A percentile compares a stretch with the other conserved stretches of the same genome.
These are phyloP conservation scores for Arachis stenosperma DNA, from an alignment of 306 rosid genomes.

Conservation along the genomic window DNA sequence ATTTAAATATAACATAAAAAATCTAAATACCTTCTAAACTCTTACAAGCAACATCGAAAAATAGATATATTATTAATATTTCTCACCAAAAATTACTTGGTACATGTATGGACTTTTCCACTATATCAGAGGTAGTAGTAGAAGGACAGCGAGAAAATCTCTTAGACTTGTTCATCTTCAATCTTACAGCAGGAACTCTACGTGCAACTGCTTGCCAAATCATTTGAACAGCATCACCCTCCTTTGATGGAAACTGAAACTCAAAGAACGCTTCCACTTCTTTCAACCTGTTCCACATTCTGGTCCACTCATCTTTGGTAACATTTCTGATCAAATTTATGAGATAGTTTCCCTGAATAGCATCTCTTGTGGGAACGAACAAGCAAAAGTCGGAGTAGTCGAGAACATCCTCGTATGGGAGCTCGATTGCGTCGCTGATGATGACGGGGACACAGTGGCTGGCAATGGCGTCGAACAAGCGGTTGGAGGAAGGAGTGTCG, in stretches of 20 bases:
- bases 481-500: constrained; percentile 84
- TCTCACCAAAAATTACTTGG: constrained; percentile 66
- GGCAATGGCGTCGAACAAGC: constrained; percentile 82
- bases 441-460: constrained; percentile 84
- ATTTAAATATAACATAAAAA: too few relatives aligned
- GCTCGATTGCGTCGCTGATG: constrained; percentile 75
- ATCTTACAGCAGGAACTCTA: constrained; percentile 56
- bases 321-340: constrained; percentile 57
- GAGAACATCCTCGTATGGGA: constrained; percentile 74
- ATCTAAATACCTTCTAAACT: too few relatives aligned
- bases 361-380: constrained; percentile 61
- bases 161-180: constrained; percentile 55
- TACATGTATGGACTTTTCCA: constrained; percentile 38
- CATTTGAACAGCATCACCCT: constrained; percentile 78
- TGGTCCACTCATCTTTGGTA: constrained; percentile 67
- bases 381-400: constrained; percentile 79
- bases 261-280: constrained; percentile 60
- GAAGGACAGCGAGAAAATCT: constrained; percentile 47
- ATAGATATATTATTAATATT: neutral
- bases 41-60: too few relatives aligned
- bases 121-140: constrained; percentile 19
- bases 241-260: constrained; percentile 69
- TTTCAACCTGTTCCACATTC: constrained; percentile 72
- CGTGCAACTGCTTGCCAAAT: constrained; percentile 82
- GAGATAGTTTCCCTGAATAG: constrained; percentile 54